These are phyloP conservation scores for Suhomyces faveliae DNA, from an alignment of 805 yeast species.

Conservation along the genomic window DNA sequence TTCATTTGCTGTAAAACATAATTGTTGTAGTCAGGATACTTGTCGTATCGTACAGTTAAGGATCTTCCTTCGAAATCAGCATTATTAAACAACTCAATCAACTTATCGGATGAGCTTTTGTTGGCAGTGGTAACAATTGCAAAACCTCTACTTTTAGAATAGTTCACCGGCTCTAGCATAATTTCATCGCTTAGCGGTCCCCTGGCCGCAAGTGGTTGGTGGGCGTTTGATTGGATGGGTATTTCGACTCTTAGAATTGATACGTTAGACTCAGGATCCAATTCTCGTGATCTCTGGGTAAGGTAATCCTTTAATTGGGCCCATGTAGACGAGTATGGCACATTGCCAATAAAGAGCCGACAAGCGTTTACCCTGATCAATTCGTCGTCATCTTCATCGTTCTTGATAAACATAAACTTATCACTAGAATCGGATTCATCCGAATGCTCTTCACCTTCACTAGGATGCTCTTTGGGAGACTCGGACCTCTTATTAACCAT, in stretches of 20 bases:
- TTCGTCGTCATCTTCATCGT: constrained; percentile 19
- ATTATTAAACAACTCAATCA: constrained; percentile 53
- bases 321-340: constrained; percentile 49
- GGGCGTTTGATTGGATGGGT: constrained; percentile 30
- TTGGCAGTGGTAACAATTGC: constrained; percentile 58
- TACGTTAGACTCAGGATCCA: constrained; percentile 26
- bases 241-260: constrained; percentile 38
- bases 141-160: constrained; percentile 49
- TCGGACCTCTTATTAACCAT: constrained; percentile 16
- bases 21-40: constrained; percentile 44
- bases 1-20: constrained; percentile 27
- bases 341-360: constrained; percentile 54
- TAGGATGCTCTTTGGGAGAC: constrained; percentile 1
- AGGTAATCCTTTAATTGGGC: constrained; percentile 30
- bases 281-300: constrained; percentile 20
- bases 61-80: constrained; percentile 56
- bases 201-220: not conserved
- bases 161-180: not conserved
- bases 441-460: not conserved
- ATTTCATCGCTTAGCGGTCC: not conserved
- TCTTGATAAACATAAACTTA: constrained; percentile 15
- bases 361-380: constrained; percentile 36
- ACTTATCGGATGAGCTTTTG: constrained; percentile 45
- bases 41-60: constrained; percentile 61
- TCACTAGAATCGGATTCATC: not conserved